Base-by-base conservation (phyloP, 2,329 filamentous ascomycete species). In the Trichophyton verrucosum region DNA sequence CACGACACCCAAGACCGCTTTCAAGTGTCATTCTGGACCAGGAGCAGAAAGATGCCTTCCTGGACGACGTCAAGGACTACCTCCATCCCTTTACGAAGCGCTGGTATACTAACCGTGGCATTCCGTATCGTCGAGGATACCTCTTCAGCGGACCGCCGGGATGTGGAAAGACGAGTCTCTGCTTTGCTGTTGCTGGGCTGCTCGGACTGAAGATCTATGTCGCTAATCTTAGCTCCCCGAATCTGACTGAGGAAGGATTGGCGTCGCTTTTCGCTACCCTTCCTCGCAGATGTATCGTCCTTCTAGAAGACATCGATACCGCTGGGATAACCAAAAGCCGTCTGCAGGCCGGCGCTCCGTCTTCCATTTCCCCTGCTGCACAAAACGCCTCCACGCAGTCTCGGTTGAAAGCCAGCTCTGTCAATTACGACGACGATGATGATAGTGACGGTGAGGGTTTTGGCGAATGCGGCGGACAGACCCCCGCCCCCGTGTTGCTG, bases 271-370 rank as follows among this genome's bases (percentile, higher is more conserved):
- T 91, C 67, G 75, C 82, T 24, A 80, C 82, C 27, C 27, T 30
- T 30, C 27, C 27, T 30, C 27, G 27, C 6, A 30, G 27, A 8
- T 30, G 87, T 64, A 82, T 90, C 15, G 84, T 91, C 1, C 79
- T 91, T 1, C 80, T 91, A 2, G 87, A 91, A 69, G 87, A 91
- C 65, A 87, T 91, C 60, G 87, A 91, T 69, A 86, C 81, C 1
- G 86, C 86, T 1, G 87, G 86, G 3, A 77, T 89, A 47, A 86
- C 84, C 0, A 81, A 86, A 65, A 84, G 68, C 47, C 22, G 66
- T 30, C 15, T 40, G 15, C 36, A 44, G 57, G 57, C 17, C 15
- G 27, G 27, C 38, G 15, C 62, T 8, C 27, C 57, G 20, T 6
- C 53, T 17, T 36, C 17, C 24, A 11, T 57, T 51, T 5, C 27